Percentiles rank a stretch among this genome's conserved stretches.
Conservation (phyloP, 2,329 filamentous ascomycete species). For the Ambrosiella xylebori region DNA sequence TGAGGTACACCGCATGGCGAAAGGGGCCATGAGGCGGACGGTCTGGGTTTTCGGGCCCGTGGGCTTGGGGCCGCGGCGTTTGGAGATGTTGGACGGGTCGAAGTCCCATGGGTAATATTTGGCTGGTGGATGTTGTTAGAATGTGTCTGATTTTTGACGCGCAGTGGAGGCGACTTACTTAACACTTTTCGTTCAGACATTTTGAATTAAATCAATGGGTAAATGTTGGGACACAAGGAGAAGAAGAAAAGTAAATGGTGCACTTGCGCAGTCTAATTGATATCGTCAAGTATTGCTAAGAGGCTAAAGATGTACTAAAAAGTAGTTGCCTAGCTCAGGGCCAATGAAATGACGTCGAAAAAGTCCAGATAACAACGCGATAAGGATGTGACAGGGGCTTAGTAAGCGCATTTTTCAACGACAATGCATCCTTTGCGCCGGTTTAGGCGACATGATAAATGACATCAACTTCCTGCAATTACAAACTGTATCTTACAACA, state of each 20-base stretch:
- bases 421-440: conserved; percentile 6
- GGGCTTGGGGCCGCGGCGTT: conserved; percentile 51
- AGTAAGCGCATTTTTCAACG: conserved; percentile 6
- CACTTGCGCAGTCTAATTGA: no score
- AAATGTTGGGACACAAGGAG: background rate
- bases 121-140: conserved; percentile 16
- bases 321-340: background rate
- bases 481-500: background rate
- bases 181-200: conserved; percentile 84
- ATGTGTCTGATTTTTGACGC: background rate
- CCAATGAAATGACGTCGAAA: conserved; percentile 4
- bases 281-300: no score
- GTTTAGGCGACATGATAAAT: background rate
- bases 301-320: background rate
- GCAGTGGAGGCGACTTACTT: conserved; percentile 19
- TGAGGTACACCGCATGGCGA: conserved; percentile 27
- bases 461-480: no score
- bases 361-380: conserved; percentile 5
- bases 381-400: background rate
- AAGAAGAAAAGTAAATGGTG: no score
- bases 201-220: conserved; percentile 5
- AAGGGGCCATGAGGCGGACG: conserved; percentile 60
- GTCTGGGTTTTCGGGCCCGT: conserved; percentile 67
- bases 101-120: conserved; percentile 64
- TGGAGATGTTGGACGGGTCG: conserved; percentile 65